Conservation (phyloP, 805 yeast species). For the Candida silvatica region DNA sequence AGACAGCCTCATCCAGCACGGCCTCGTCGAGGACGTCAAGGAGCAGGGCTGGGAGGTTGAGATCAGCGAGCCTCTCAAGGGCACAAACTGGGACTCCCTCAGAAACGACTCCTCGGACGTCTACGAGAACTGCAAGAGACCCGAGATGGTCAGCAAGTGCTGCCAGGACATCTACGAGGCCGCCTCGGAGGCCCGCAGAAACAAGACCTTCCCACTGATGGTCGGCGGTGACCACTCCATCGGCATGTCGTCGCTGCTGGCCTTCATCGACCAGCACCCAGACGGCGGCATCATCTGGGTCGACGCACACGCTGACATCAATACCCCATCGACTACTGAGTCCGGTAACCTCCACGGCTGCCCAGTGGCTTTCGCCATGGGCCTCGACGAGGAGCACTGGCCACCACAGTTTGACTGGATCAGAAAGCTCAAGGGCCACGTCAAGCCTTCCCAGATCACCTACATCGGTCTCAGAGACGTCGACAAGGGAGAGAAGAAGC, state of each 20-base stretch:
- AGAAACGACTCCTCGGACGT: conserved; percentile 41
- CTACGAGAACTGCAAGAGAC: conserved; percentile 53
- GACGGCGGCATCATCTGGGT: conserved; percentile 91
- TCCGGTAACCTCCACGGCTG: conserved; percentile 96
- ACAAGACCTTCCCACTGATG: conserved; percentile 61
- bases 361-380: conserved; percentile 87
- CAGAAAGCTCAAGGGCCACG: conserved; percentile 41
- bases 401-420: conserved; percentile 76
- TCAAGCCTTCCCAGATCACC: conserved; percentile 66
- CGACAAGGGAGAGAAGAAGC: conserved; percentile 75
- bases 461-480: conserved; percentile 94
- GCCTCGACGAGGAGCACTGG: conserved; percentile 56
- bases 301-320: conserved; percentile 97
- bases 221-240: conserved; percentile 97
- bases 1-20: conserved; percentile 63
- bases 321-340: conserved; percentile 74
- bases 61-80: conserved; percentile 45
- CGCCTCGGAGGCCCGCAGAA: conserved; percentile 41
- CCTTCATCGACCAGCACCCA: conserved; percentile 69
- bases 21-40: conserved; percentile 54
- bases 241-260: conserved; percentile 88
- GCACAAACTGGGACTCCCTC: conserved; percentile 32
- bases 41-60: conserved; percentile 65
- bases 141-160: conserved; percentile 70
- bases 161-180: conserved; percentile 54